Base-by-base conservation (phyloP, 306 rosid genomes). In the Ziziphus jujuba region DNA sequence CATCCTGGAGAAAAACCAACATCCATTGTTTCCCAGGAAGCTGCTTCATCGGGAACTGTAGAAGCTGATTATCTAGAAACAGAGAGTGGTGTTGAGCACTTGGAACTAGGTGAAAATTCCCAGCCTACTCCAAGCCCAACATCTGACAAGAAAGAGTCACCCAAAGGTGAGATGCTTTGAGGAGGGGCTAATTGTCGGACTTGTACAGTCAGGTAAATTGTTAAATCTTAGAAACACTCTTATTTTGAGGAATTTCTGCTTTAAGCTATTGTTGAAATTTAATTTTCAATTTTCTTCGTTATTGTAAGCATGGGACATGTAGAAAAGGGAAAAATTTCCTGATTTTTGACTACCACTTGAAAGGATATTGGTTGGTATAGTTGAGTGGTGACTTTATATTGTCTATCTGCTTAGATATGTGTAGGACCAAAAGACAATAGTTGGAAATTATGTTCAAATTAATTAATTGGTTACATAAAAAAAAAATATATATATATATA, bases 131-230 rank as follows among this genome's bases (percentile, higher is more conserved):
- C 83, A 21, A 66, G 64, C 53, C 68, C 70, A 45, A 74, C 40
- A 34, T 85, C 88, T 22, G 66, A 70, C 25, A 82, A 77, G 59
- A 65, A 75, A 75, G 81, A 83, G 71, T 84, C 88, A 40, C 81
- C 86, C 9, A 66, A 75, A 61, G 77, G 47, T 56, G 67, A 72
- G 65, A 75, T 35, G 57, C 72, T 53, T 61, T 90, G 86, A 85
- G 85, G 78, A 75, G 63, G 88, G 78, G 78, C 73, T 73, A 65
- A 72, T 80, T 65, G 60, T 69, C 80, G 64, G 87, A 81, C 62
- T 80, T 90, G 97, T 90, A 90, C 95, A 90, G 95, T 82, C 77
- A 87, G 89, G 91, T 90, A 85, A 90, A 71, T 67, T 60, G 81
- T 76, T 63, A 72, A 83, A 81, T 70, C 81, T 52, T 72, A 71